Conservation (phyloP, 2,329 filamentous ascomycete genomes). For the Daldinia sp. region DNA sequence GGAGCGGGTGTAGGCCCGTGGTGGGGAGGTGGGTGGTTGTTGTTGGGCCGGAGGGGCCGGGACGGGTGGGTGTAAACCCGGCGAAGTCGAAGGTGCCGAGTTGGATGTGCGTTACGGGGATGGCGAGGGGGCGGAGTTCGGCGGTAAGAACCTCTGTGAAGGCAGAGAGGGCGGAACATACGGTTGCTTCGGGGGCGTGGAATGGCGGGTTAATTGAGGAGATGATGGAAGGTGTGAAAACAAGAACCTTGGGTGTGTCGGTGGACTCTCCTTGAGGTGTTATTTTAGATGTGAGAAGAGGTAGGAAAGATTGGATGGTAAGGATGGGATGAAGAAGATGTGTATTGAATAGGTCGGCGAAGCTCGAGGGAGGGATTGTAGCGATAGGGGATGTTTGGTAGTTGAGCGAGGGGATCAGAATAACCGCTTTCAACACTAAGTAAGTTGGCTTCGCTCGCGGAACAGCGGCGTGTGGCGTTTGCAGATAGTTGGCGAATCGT, state of each 20-base stretch:
- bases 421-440: conserved; percentile 80
- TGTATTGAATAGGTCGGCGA: conserved; percentile 92
- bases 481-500: conserved; percentile 77
- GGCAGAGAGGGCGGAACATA: conserved; percentile 87
- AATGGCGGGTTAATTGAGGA: conserved; percentile 83
- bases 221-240: conserved; percentile 84
- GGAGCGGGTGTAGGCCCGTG: conserved; percentile 53
- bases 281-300: conserved; percentile 75
- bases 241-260: conserved; percentile 74
- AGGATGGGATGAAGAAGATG: conserved; percentile 91
- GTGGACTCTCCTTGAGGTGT: conserved; percentile 51
- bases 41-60: conserved; percentile 2
- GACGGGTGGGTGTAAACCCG: conserved; percentile 66
- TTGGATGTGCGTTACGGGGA: conserved; percentile 88
- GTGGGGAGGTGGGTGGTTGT: not conserved
- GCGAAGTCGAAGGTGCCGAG: conserved; percentile 91
- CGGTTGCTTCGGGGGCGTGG: conserved; percentile 85
- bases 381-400: conserved; percentile 88
- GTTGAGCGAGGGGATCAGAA: conserved; percentile 84
- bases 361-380: conserved; percentile 83
- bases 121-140: conserved; percentile 80
- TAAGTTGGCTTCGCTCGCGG: conserved; percentile 81
- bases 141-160: conserved; percentile 84
- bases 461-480: conserved; percentile 80
- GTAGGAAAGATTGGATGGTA: conserved; percentile 89